These are phyloP conservation scores for Russula olivacea DNA, from an alignment of 768 basidiomycete species.

Conservation along the genomic window DNA sequence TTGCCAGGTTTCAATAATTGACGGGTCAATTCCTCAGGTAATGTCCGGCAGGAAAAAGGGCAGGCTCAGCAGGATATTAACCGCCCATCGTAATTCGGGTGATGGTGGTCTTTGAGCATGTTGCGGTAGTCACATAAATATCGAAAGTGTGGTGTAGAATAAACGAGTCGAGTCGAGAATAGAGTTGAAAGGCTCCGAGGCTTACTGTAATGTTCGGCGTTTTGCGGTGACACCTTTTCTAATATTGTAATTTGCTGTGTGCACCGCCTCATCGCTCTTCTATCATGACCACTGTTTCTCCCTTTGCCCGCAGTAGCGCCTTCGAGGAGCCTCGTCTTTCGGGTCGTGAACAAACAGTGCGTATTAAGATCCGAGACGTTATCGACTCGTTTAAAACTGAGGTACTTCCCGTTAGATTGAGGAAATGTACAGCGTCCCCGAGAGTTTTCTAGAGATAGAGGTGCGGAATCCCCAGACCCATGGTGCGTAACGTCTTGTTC, in stretches of 20 bases:
- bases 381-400: neutral
- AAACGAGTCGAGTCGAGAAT: neutral
- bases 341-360: conserved; percentile 38
- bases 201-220: neutral
- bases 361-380: conserved; percentile 8
- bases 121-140: neutral
- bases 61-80: conserved; percentile 49
- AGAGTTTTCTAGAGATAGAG: conserved; percentile 96
- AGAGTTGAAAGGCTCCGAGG: no score
- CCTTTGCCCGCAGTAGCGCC: conserved; percentile 38
- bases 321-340: conserved; percentile 37
- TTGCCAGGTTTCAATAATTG: neutral
- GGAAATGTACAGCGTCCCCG: conserved; percentile 97
- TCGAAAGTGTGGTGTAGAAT: neutral
- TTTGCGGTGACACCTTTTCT: neutral
- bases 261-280: neutral
- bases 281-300: conserved; percentile 38
- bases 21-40: conserved; percentile 36
- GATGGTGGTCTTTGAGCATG: neutral
- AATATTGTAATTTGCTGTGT: no score
- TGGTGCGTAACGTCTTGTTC: conserved; percentile 43
- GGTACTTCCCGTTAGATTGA: conserved; percentile 61
- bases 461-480: conserved; percentile 96
- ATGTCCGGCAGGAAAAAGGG: conserved; percentile 50
- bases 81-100: conserved; percentile 9